A percentile compares a stretch with the other conserved stretches of the same genome.
Evolutionary conservation across 257 asterid genomes (phyloP).

Genomic region (Echium plantagineum): DNA sequence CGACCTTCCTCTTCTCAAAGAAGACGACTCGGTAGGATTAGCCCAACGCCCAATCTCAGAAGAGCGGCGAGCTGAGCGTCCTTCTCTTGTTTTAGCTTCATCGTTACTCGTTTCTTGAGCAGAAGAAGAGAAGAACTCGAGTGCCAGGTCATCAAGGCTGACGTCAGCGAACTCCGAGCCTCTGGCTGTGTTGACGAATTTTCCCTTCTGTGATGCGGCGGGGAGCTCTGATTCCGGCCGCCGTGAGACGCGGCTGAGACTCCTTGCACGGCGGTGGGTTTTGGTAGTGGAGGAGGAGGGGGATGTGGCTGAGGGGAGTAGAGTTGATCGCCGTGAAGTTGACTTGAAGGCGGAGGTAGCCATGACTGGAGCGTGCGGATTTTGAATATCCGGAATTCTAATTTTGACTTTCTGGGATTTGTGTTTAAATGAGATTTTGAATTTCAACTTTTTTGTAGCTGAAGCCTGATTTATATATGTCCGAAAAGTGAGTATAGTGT

Average conservation of each 20-base stretch:
- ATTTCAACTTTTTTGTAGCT: no score
- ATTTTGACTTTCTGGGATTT: no score
- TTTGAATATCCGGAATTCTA: no score
- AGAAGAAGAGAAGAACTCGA: conserved; percentile 51
- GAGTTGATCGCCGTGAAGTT: conserved; percentile 42
- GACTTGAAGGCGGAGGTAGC: conserved; percentile 87
- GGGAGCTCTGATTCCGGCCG: no score
- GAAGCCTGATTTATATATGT: no score
- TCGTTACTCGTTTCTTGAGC: conserved; percentile 18
- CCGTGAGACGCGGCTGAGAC: conserved; percentile 29
- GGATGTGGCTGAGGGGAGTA: conserved; percentile 39
- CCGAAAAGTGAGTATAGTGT: no score
- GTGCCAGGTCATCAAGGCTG: conserved; percentile 78
- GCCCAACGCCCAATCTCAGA: conserved; percentile 24
- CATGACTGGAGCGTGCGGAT: conserved; percentile 18
- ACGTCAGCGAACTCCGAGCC: conserved; percentile 68
- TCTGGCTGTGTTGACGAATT: conserved; percentile 66
- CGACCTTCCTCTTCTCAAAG: conserved; percentile 61
- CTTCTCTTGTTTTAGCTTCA: conserved; percentile 20
- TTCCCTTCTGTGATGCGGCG: conserved; percentile 28
- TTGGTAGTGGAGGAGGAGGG: conserved; percentile 17
- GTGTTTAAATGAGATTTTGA: no score
- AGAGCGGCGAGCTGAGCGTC: conserved; percentile 9
- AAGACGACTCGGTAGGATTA: conserved; percentile 60
- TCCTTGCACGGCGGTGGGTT: conserved; percentile 33